Evolutionary conservation across 768 basidiomycete genomes (phyloP).

Genomic region (Calvatia gigantea): DNA sequence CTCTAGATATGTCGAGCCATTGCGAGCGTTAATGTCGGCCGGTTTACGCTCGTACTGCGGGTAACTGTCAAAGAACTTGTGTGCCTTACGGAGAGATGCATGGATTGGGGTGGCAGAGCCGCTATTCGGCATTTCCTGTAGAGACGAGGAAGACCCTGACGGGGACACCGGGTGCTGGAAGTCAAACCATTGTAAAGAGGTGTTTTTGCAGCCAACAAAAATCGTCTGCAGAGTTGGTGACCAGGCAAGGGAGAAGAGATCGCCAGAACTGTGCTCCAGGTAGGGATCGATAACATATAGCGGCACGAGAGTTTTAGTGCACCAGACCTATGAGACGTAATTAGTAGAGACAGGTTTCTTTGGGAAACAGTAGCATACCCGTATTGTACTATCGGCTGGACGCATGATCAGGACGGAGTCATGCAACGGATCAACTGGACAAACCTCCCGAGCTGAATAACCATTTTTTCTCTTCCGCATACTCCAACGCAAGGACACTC

Average conservation of each 20-base stretch:
- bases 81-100: slow-evolving; percentile 45
- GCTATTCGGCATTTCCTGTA: slow-evolving; percentile 21
- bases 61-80: slow-evolving; percentile 93
- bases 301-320: slow-evolving; percentile 58
- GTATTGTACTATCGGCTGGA: slow-evolving; percentile 87
- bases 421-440: slow-evolving; percentile 14
- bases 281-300: slow-evolving; percentile 78
- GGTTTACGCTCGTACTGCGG: slow-evolving; percentile 66
- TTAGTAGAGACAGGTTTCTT: neutral
- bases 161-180: slow-evolving; percentile 33
- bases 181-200: slow-evolving; percentile 86
- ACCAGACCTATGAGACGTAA: slow-evolving; percentile 68
- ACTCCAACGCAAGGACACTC: slow-evolving; percentile 77
- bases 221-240: slow-evolving; percentile 63
- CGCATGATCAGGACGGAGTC: neutral
- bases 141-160: slow-evolving; percentile 17
- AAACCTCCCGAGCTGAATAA: slow-evolving; percentile 86
- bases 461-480: slow-evolving; percentile 76
- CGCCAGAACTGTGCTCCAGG: slow-evolving; percentile 77
- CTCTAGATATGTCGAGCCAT: slow-evolving; percentile 29
- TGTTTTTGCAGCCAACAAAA: slow-evolving; percentile 90
- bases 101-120: slow-evolving; percentile 34
- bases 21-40: slow-evolving; percentile 67
- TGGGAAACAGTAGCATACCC: slow-evolving; percentile 44
- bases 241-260: slow-evolving; percentile 85